Evolutionary conservation across 352 stramenopile species (phyloP).

Genomic region (Chrysophaeum taylorii): DNA sequence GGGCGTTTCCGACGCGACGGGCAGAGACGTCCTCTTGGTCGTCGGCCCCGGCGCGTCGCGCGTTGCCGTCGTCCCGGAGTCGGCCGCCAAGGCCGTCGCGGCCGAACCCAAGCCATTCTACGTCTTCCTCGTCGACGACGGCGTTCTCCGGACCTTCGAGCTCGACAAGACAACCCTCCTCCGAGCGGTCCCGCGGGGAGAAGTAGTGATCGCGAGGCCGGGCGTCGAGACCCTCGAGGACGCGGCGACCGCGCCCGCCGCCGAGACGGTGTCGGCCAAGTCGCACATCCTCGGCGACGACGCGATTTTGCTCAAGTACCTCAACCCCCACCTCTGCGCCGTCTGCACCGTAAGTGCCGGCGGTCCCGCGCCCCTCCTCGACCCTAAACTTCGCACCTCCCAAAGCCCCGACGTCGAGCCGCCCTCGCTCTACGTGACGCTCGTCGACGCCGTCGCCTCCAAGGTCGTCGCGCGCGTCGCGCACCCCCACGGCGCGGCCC

Average conservation of each 20-base stretch:
- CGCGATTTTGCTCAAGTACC: constrained; percentile 90
- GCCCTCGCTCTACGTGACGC: constrained; percentile 63
- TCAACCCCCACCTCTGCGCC: constrained; percentile 88
- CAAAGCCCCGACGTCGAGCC: constrained; percentile 24
- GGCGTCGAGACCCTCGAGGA: neutral
- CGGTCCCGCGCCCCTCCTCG: neutral
- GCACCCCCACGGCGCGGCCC: constrained; percentile 58
- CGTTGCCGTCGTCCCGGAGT: neutral
- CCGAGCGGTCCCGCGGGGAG: too few species aligned
- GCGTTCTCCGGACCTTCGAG: neutral
- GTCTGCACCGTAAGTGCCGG: constrained; percentile 51
- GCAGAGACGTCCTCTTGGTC: neutral
- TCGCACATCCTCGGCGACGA: constrained; percentile 69
- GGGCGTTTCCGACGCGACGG: neutral
- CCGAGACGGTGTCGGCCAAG: neutral
- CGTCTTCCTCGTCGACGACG: neutral
- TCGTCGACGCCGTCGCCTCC: constrained; percentile 86
- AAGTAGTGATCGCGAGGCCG: neutral
- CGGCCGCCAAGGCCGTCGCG: neutral
- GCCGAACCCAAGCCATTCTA: neutral
- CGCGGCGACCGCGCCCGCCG: neutral
- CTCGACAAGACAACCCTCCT: too few species aligned
- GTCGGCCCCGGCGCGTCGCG: neutral
- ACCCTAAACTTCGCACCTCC: neutral
- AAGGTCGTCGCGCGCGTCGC: constrained; percentile 77